These are phyloP conservation scores for Oryza glumipatula DNA, from an alignment of 176 grass and related monocot genomes.

Conservation along the genomic window DNA sequence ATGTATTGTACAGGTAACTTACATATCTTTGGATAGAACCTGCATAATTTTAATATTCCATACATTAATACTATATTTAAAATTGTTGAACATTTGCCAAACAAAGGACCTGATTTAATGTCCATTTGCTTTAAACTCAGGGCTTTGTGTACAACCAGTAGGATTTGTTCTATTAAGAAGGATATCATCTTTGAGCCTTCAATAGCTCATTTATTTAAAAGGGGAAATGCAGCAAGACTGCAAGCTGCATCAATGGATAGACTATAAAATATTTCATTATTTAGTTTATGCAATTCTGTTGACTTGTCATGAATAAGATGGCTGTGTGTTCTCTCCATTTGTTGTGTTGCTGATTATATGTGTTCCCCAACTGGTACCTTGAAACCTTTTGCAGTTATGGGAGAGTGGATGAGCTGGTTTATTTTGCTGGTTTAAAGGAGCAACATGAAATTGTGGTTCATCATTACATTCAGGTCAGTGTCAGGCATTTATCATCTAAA, in stretches of 20 bases:
- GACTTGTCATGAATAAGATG: constrained; percentile 9
- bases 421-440: constrained; percentile 93
- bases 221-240: neutral
- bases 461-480: constrained; percentile 89
- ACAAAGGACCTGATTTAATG: neutral
- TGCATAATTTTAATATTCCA: neutral
- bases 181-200: neutral
- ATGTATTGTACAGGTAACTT: neutral
- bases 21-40: constrained; percentile 4
- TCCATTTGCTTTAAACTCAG: neutral
- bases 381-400: constrained; percentile 73
- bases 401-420: constrained; percentile 90
- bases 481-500: neutral
- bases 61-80: constrained; percentile 2
- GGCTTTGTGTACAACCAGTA: neutral
- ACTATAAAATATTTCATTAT: constrained; percentile 1
- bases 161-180: constrained; percentile 2
- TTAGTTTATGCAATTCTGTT: constrained; percentile 22
- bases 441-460: constrained; percentile 95
- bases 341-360: constrained; percentile 12
- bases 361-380: neutral
- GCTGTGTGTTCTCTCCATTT: neutral
- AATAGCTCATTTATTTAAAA: constrained; percentile 16
- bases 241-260: constrained; percentile 12
- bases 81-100: constrained; percentile 5